Base-by-base conservation (phyloP, 805 yeast genomes). In the Yarrowia porcina region DNA sequence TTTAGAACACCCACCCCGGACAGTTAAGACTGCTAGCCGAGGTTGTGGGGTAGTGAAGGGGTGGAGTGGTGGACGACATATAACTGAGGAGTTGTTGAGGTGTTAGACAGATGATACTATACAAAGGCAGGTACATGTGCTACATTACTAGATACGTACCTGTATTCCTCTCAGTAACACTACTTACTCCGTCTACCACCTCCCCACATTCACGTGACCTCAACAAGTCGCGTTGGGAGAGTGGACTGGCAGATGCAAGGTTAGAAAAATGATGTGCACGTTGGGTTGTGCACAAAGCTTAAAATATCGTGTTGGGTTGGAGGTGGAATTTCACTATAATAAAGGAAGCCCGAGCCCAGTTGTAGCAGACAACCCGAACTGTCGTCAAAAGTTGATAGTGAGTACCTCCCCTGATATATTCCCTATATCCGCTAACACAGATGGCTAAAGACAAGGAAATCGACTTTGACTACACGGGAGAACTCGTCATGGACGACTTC, bases 211-310 rank as follows among this genome's bases (percentile, higher is more conserved):
- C 59, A 50, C 59, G 59, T 50, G 59, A 50, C 59, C 59, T 50
- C 59, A 50, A 50, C 59, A 50, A 50, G 42, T 47, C 42, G 42
- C 59, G 59, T 50, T 50, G 59, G 42, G 56, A 49, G 39, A 30
- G 27, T 5, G 27, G n/a, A 7, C 45, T 30, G 25, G 21, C 5
- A 23, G 30, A 18, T 11, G n/a, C 12, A 33, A 35, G 23, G 42
- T 23, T 50, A 20, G n/a, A 50, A 50, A 36, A 36, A 11, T 18
- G 42, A 50, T 49, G 56, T 32, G 56, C 56, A 49, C 41, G 56
- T 49, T 49, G 56, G 56, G 56, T 49, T 32, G n/a, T 47, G 27
- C 28, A 15, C n/a, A 33, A 49, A 49, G 56, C 39, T 49, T 32
- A 49, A 9, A 18, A 18, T 20, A 49, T 49, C 56, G 41, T 49